Percentiles rank a stretch among this genome's conserved stretches.
These are phyloP conservation scores for Trametes pubescens DNA, from an alignment of 1,284 basidiomycete genomes.

Conservation along the genomic window DNA sequence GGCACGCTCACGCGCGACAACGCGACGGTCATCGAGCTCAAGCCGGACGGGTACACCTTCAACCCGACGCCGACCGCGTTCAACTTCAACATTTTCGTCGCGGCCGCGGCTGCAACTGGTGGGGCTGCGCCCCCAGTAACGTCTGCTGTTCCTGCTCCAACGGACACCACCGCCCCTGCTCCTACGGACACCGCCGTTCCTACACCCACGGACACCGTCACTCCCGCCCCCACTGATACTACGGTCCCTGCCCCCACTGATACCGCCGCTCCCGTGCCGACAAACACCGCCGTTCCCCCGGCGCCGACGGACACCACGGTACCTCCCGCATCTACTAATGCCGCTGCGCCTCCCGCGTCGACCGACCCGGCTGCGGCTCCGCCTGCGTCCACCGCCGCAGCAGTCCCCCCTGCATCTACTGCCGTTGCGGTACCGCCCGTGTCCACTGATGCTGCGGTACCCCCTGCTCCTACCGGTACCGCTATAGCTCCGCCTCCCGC, in stretches of 20 bases:
- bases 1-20: conserved; percentile 65
- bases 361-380: neutral
- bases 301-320: neutral
- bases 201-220: neutral
- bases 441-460: neutral
- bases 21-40: conserved; percentile 57
- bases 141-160: neutral
- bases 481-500: neutral
- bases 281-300: neutral
- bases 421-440: neutral
- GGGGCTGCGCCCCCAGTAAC: conserved; percentile 4
- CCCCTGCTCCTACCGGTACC: neutral
- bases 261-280: neutral
- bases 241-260: neutral
- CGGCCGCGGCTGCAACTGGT: conserved; percentile 35
- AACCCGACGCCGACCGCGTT: conserved; percentile 60
- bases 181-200: neutral
- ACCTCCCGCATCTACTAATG: neutral
- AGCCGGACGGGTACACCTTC: conserved; percentile 60
- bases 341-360: neutral
- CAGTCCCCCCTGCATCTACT: neutral
- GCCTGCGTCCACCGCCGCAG: neutral
- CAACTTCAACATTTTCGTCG: conserved; percentile 73
- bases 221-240: neutral
- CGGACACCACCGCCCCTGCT: neutral